Conservation (phyloP, 2,329 filamentous ascomycete species). For the Stylonectria norvegica region DNA sequence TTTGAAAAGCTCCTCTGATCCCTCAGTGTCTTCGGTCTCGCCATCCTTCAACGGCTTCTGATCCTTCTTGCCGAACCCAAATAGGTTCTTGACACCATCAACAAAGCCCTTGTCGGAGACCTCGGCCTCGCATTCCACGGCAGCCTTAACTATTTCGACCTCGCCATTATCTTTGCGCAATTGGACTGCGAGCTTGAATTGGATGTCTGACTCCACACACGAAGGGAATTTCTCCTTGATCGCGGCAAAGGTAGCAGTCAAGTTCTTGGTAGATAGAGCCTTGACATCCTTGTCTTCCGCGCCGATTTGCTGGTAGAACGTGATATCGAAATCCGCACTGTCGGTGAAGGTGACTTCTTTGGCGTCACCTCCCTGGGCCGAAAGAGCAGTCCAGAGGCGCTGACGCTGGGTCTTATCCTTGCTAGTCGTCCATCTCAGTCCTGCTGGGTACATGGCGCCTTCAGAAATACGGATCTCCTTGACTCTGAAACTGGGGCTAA, state of each 20-base stretch:
- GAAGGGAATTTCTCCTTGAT: constrained; percentile 71
- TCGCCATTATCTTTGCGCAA: constrained; percentile 72
- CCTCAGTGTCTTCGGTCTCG: constrained; percentile 43
- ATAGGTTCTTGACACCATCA: constrained; percentile 92
- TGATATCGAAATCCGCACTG: constrained; percentile 74
- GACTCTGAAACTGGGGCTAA: constrained; percentile 94
- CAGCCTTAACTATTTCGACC: constrained; percentile 72
- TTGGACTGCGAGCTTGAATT: constrained; percentile 73
- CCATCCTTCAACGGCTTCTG: constrained; percentile 72
- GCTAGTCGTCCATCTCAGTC: constrained; percentile 68
- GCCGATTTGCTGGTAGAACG: constrained; percentile 71
- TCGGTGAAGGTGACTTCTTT: constrained; percentile 86
- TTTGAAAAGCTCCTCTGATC: constrained; percentile 40
- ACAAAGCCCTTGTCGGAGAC: constrained; percentile 72
- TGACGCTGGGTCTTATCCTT: constrained; percentile 72
- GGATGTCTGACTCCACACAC: constrained; percentile 73
- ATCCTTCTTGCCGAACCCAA: constrained; percentile 89
- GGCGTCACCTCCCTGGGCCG: constrained; percentile 67
- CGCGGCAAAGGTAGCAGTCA: constrained; percentile 77
- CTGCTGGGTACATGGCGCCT: constrained; percentile 67
- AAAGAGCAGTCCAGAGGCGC: constrained; percentile 76
- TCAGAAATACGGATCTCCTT: constrained; percentile 93
- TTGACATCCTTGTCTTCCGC: constrained; percentile 59
- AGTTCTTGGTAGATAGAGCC: constrained; percentile 72
- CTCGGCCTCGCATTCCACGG: constrained; percentile 81